These are phyloP conservation scores for Rhizoclosmatium globosum DNA, from an alignment of 192 early-diverging fungal species.

Conservation along the genomic window DNA sequence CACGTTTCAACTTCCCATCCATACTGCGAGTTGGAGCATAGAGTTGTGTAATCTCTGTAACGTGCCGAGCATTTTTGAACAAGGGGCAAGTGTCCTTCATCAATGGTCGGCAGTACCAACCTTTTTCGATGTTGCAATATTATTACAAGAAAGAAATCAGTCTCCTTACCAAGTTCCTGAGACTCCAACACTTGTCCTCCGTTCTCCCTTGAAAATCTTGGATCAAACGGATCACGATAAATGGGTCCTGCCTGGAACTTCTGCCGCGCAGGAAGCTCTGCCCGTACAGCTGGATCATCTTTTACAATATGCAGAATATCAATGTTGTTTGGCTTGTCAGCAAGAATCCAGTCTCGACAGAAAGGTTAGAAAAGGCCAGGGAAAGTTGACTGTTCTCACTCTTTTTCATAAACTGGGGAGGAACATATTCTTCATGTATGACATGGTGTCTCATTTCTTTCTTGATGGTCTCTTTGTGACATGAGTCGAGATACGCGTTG, in stretches of 20 bases:
- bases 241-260: background rate
- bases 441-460: slow-evolving; percentile 26
- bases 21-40: background rate
- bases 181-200: slow-evolving; percentile 17
- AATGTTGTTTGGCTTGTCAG: slow-evolving; percentile 27
- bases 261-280: background rate
- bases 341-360: slow-evolving; percentile 9
- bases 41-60: slow-evolving; percentile 20
- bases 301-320: slow-evolving; percentile 7
- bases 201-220: background rate
- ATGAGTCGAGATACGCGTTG: slow-evolving; percentile 25
- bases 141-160: background rate
- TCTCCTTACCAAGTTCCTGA: slow-evolving; percentile 6
- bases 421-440: slow-evolving; percentile 27
- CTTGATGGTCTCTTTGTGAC: slow-evolving; percentile 20
- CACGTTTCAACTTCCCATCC: background rate
- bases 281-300: background rate
- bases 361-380: background rate
- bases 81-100: slow-evolving; percentile 20
- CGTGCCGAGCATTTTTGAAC: slow-evolving; percentile 17
- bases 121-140: slow-evolving; percentile 1
- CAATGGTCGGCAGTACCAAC: slow-evolving; percentile 18
- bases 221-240: slow-evolving; percentile 22
- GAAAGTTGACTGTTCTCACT: background rate
- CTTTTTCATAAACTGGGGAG: slow-evolving; percentile 18